Percentiles rank a stretch among this genome's conserved stretches.
phyloP scores from a whole-genome alignment of 2,329 filamentous ascomycete species.

The Hypocreales sp. region DNA sequence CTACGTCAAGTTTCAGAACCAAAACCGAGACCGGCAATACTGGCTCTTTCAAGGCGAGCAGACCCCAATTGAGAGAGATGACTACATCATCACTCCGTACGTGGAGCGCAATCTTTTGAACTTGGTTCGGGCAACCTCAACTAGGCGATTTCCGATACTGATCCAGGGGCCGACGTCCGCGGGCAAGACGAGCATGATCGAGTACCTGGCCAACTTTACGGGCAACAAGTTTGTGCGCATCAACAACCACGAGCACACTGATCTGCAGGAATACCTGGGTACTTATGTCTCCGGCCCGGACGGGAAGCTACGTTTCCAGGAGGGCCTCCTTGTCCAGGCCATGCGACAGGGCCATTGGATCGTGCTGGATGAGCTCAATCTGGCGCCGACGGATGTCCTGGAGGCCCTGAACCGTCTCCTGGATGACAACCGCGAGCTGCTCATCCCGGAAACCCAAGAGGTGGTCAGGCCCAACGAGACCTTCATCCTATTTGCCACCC shows the following conservation, averaged over 20 bases:
- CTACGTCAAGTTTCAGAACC: slow-evolving; percentile 67
- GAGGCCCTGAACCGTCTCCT: slow-evolving; percentile 91
- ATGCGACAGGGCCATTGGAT: slow-evolving; percentile 94
- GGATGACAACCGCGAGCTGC: slow-evolving; percentile 88
- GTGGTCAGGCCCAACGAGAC: slow-evolving; percentile 81
- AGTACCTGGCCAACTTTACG: slow-evolving; percentile 90
- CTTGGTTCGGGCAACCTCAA: slow-evolving; percentile 83
- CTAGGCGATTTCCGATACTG: slow-evolving; percentile 78
- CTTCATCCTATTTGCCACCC: slow-evolving; percentile 96
- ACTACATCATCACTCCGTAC: slow-evolving; percentile 95
- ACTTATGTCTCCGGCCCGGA: slow-evolving; percentile 80
- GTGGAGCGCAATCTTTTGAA: slow-evolving; percentile 92
- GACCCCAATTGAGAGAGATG: slow-evolving; percentile 51
- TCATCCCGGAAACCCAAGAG: slow-evolving; percentile 95
- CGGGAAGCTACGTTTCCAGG: slow-evolving; percentile 78
- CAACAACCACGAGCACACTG: slow-evolving; percentile 98
- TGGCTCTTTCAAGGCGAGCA: slow-evolving; percentile 69
- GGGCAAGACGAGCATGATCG: slow-evolving; percentile 98
- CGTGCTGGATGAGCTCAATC: slow-evolving; percentile 89
- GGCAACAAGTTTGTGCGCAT: slow-evolving; percentile 96
- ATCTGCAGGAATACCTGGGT: slow-evolving; percentile 92
- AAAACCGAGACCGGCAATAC: slow-evolving; percentile 54
- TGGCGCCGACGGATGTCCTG: slow-evolving; percentile 91
- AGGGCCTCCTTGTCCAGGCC: slow-evolving; percentile 84
- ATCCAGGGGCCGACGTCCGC: slow-evolving; percentile 95